Evolutionary conservation across 768 basidiomycete species (phyloP).

Genomic region (Podaxis sp.): DNA sequence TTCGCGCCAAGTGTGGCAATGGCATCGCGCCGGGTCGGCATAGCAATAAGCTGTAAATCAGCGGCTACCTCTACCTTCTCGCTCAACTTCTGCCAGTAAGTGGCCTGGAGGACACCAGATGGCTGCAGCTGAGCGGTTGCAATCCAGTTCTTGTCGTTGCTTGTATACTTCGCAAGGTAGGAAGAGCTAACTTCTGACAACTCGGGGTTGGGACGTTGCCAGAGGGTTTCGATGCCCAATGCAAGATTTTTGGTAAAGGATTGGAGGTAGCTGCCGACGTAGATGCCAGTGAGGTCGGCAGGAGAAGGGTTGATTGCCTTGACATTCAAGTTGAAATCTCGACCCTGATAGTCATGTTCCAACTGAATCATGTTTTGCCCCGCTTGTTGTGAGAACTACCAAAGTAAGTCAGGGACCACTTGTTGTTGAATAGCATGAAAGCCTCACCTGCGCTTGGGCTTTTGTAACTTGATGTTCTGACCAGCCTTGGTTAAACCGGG

Average conservation of each 20-base stretch:
- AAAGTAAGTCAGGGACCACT: constrained; percentile 12
- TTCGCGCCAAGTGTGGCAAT: constrained; percentile 93
- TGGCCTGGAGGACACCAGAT: constrained; percentile 81
- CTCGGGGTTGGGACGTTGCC: constrained; percentile 75
- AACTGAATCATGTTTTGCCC: constrained; percentile 91
- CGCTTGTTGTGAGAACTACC: constrained; percentile 69
- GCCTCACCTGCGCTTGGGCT: constrained; percentile 78
- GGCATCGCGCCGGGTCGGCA: constrained; percentile 83
- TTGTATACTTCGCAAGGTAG: constrained; percentile 80
- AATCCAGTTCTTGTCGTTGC: constrained; percentile 78
- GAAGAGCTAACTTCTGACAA: constrained; percentile 70
- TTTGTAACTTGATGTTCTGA: constrained; percentile 75
- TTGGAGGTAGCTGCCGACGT: constrained; percentile 89
- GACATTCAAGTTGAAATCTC: constrained; percentile 81
- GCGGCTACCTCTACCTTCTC: constrained; percentile 98
- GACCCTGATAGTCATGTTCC: constrained; percentile 92
- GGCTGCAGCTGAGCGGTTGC: constrained; percentile 90
- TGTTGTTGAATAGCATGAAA: background rate
- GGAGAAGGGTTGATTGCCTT: constrained; percentile 93
- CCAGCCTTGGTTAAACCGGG: constrained; percentile 91
- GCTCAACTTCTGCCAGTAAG: constrained; percentile 95
- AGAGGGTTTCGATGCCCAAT: constrained; percentile 81
- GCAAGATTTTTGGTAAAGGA: constrained; percentile 90
- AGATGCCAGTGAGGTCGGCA: constrained; percentile 86
- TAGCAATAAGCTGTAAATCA: constrained; percentile 81